phyloP scores from a whole-genome alignment of 202 grass and related monocot genomes.

The Carex sylvatica region DNA sequence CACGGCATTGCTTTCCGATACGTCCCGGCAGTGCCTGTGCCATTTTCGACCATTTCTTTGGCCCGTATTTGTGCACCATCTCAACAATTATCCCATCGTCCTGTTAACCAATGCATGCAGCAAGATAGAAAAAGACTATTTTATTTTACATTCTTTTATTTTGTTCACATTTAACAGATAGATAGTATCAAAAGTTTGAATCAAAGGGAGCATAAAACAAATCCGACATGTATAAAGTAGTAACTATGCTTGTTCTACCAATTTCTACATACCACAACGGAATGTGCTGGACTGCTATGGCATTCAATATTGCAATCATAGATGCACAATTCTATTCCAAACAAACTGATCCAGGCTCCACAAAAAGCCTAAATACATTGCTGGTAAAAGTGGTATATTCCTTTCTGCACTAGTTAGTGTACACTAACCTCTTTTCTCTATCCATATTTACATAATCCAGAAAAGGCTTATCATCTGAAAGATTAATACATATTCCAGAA shows the following conservation, averaged over 20 bases:
- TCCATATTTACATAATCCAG: not conserved
- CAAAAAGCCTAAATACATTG: not conserved
- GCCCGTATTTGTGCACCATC: slow-evolving; percentile 88
- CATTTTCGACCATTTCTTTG: slow-evolving; percentile 97
- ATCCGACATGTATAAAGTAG: not conserved
- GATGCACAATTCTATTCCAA: not conserved
- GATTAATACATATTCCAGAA: not conserved
- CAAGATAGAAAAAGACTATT: slow-evolving; percentile 4
- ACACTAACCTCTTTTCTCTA: not conserved
- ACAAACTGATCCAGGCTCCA: not conserved
- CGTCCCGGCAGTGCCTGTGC: slow-evolving; percentile 86
- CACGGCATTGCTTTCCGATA: slow-evolving; percentile 95
- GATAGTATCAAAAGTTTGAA: not conserved
- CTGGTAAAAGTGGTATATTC: not conserved
- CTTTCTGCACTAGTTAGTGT: not conserved
- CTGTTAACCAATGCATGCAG: slow-evolving; percentile 28
- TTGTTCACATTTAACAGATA: not conserved
- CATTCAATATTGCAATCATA: not conserved
- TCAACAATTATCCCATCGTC: slow-evolving; percentile 86
- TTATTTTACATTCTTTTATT: not conserved
- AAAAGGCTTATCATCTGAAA: too few relatives aligned
- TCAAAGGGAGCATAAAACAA: not conserved
- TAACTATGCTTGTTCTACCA: not conserved
- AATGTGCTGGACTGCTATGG: not conserved
- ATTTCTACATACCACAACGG: not conserved